Evolutionary conservation across 768 basidiomycete genomes (phyloP).

Genomic region (Boletus reticuloceps): DNA sequence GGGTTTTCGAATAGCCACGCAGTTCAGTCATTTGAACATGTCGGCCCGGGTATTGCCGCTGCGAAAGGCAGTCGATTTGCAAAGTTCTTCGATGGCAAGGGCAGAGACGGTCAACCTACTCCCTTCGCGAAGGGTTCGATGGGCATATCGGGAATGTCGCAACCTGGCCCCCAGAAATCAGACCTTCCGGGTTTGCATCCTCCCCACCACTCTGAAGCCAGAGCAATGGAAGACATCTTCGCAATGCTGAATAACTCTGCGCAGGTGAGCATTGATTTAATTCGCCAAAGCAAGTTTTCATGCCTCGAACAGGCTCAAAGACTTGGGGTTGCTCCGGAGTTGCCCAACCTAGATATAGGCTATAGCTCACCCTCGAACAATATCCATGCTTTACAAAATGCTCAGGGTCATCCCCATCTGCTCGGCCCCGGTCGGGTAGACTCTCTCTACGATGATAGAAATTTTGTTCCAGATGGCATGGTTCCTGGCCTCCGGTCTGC

Average conservation of each 20-base stretch:
- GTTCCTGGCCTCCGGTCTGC: slow-evolving; percentile 77
- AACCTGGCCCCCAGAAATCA: slow-evolving; percentile 46
- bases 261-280: slow-evolving; percentile 49
- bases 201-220: slow-evolving; percentile 44
- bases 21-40: slow-evolving; percentile 25
- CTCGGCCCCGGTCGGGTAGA: slow-evolving; percentile 53
- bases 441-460: slow-evolving; percentile 71
- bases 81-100: slow-evolving; percentile 82
- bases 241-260: slow-evolving; percentile 76
- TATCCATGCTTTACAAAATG: slow-evolving; percentile 41
- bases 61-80: slow-evolving; percentile 82
- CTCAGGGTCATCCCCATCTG: slow-evolving; percentile 39
- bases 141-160: slow-evolving; percentile 42
- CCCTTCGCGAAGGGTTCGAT: slow-evolving; percentile 38
- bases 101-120: slow-evolving; percentile 38
- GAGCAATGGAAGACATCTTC: slow-evolving; percentile 77
- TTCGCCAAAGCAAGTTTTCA: slow-evolving; percentile 1
- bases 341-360: slow-evolving; percentile 21
- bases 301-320: slow-evolving; percentile 27
- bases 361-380: slow-evolving; percentile 26
- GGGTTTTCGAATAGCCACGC: slow-evolving; percentile 14
- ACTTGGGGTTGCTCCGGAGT: slow-evolving; percentile 21
- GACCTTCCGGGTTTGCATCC: slow-evolving; percentile 39
- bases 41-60: slow-evolving; percentile 45
- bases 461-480: slow-evolving; percentile 81